These are phyloP conservation scores for Gaillardinia entomophila DNA, from an alignment of 805 yeast species.

Conservation along the genomic window DNA sequence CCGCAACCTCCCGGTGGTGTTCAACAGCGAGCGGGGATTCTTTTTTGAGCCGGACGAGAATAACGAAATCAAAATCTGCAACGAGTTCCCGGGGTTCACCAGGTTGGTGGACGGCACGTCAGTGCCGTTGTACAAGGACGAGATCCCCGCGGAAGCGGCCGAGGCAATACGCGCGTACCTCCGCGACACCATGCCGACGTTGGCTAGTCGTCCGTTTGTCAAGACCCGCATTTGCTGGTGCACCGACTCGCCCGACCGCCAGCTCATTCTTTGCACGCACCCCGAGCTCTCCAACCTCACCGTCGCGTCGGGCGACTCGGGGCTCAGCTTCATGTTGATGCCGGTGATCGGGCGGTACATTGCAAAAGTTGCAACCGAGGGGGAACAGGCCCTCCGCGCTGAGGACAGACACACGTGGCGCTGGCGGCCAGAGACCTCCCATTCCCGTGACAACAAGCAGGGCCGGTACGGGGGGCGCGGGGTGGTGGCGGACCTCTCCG, in stretches of 20 bases:
- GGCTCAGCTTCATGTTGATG: slow-evolving; percentile 29
- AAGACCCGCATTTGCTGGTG: slow-evolving; percentile 30
- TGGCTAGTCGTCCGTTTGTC: slow-evolving; percentile 21
- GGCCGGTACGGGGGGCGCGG: neutral
- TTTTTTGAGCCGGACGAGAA: slow-evolving; percentile 35
- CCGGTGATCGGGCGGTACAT: slow-evolving; percentile 25
- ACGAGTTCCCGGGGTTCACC: slow-evolving; percentile 35
- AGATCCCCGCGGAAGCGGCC: slow-evolving; percentile 28
- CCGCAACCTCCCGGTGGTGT: slow-evolving; percentile 29
- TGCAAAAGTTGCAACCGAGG: neutral
- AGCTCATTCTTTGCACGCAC: slow-evolving; percentile 22
- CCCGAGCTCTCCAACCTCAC: slow-evolving; percentile 19
- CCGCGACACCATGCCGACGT: slow-evolving; percentile 22
- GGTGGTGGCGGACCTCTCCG: neutral
- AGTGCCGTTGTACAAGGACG: slow-evolving; percentile 20
- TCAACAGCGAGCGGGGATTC: slow-evolving; percentile 34
- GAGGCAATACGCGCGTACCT: slow-evolving; percentile 24
- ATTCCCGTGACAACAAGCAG: neutral
- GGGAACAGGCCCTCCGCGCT: neutral
- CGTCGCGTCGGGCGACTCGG: slow-evolving; percentile 30
- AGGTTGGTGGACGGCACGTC: slow-evolving; percentile 13
- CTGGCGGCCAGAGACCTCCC: neutral
- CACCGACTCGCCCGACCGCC: slow-evolving; percentile 29
- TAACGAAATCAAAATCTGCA: slow-evolving; percentile 31
- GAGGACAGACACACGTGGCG: neutral